Evolutionary conservation across 2,329 filamentous ascomycete species (phyloP), one percentile per base, ranked within the genome.

Genomic region (Cucurbitaria berberidis): DNA sequence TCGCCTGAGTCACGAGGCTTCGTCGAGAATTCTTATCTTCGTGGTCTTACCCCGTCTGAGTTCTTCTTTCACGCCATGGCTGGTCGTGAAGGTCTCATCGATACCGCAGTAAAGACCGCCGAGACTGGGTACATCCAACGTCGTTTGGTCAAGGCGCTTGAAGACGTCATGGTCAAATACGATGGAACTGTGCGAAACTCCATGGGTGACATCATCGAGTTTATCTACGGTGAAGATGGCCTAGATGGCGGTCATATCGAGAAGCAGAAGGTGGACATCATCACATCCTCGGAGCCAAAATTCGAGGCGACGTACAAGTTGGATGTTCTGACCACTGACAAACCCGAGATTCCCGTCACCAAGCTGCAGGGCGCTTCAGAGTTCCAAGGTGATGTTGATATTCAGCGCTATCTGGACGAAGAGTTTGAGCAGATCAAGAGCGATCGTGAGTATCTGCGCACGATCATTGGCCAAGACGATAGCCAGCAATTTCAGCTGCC

Each of bases 41-140:
- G 95, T 81, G 95, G 95, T 50, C 80, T 99, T 53, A 99, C 96
- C 0, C 95, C 95, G 0, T 89, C 90, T 0, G 95, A 99, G 67
- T 99, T 99, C 80, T 99, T 97, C 81, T 99, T 99, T 84, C 95
- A 99, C 84, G 95, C 95, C 72, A 99, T 99, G 95, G 95, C 95
- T 82, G 95, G 95, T 91, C 88, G 95, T 81, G 95, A 99, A 79
- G 95, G 95, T 96, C 84, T 99, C 49, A 99, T 99, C 67, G 95
- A 99, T 84, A 99, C 95, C 46, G 95, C 95, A 63, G 96, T 99
- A 78, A 99, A 99, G 84, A 99, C 95, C 62, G 95, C 95, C 18
- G 96, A 99, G 77, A 99, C 96, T 52, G 95, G 95, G 78, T 99
- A 99, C 76, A 99, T 99, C 62, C 96, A 99, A 78, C 91, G 95